Base-by-base conservation (phyloP, 2,329 filamentous ascomycete genomes). In the Arthroderma sp. region DNA sequence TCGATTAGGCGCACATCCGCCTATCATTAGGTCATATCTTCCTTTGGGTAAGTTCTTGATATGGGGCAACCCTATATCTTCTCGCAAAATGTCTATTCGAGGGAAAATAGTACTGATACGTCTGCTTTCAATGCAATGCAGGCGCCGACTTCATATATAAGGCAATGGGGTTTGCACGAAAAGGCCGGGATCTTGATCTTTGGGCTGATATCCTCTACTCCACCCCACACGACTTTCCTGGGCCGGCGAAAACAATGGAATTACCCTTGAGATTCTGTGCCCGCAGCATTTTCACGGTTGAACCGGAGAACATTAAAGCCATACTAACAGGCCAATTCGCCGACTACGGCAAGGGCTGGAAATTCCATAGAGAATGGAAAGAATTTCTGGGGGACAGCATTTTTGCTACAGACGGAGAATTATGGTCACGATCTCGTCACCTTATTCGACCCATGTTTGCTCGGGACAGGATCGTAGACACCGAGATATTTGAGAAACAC, bases 261-360 rank as follows among this genome's bases (percentile, higher is more conserved):
- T 60, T 66, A 7, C 69, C 69, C 1, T 46, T 49, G 9, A 36
- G 29, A 15, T 51, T 36, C 10, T 48, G 40, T 6, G 60, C 66
- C 40, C 76, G 83, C n/a, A 61, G 81, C 22, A 61, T 93, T 47
- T 73, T 91, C 56, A 94, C 88, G 0, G 75, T 76, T 4, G 86
- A 94, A 53, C 83, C 83, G 0, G 85, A 93, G 56, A 94, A 94
- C 58, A 83, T 94, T 67, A 94, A 94, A 62, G 85, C 88, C 4
- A 73, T 95, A 22, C 70, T 95, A n/a, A 84, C 87, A 0, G 83
- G 81, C 1, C 85, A 94, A 57, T 95, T 95, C 57, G 65, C 66
- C 36, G 84, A 94, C 57, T 95, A 80, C 58, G 88, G 87, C 50
- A 94, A 94, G 64, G 87, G 87, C 6, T 54, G 63, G 42, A 31